phyloP scores from a whole-genome alignment of 257 asterid species.

The Solanum lignicaule region DNA sequence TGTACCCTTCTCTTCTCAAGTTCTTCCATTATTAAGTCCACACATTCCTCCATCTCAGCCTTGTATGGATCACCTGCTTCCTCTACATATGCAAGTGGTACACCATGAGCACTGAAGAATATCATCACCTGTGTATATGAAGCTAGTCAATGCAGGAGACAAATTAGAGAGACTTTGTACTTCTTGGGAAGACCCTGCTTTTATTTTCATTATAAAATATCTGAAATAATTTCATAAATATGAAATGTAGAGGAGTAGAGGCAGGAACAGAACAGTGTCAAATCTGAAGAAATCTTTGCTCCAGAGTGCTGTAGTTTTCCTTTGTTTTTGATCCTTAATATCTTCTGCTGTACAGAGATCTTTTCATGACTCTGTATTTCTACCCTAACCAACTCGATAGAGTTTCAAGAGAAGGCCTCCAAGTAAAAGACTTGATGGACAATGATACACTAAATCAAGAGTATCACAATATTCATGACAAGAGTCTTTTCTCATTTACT shows the following conservation, averaged over 20 bases:
- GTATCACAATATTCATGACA: neutral
- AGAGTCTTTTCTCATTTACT: neutral
- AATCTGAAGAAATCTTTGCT: neutral
- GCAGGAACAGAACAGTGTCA: neutral
- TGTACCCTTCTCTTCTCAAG: conserved; percentile 58
- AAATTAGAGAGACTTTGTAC: neutral
- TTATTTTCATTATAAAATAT: neutral
- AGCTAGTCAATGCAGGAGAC: neutral
- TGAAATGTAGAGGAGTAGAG: neutral
- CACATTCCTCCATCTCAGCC: conserved; percentile 99
- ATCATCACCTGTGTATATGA: conserved; percentile 66
- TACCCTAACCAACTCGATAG: neutral
- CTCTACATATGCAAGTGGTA: conserved; percentile 96
- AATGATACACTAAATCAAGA: neutral
- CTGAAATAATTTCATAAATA: neutral
- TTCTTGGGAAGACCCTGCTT: neutral
- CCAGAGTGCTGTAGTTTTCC: neutral
- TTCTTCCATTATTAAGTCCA: conserved; percentile 96
- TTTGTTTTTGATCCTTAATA: neutral
- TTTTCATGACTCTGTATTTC: neutral
- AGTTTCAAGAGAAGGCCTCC: neutral
- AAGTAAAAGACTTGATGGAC: neutral
- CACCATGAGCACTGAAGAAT: conserved; percentile 99
- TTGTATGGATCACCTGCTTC: conserved; percentile 99
- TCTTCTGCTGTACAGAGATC: neutral